phyloP scores from a whole-genome alignment of 306 rosid genomes.

The Lathyrus aphaca region DNA sequence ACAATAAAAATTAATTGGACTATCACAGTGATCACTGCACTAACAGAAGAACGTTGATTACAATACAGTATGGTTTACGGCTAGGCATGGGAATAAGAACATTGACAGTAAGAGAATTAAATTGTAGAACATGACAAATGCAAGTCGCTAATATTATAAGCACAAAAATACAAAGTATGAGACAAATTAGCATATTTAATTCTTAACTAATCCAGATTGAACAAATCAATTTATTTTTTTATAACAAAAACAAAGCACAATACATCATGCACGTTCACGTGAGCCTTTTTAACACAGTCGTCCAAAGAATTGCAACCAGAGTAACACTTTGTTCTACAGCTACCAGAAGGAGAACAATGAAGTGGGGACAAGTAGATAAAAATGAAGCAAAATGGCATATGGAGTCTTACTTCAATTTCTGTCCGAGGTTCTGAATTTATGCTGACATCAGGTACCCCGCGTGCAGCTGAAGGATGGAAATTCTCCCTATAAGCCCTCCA shows the following conservation, averaged over 20 bases:
- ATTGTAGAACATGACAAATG: background rate
- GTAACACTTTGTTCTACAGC: constrained; percentile 25
- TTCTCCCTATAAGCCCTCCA: constrained; percentile 93
- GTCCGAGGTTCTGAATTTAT: constrained; percentile 59
- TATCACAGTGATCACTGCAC: background rate
- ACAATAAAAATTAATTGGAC: background rate
- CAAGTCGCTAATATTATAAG: constrained; percentile 5
- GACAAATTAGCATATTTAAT: constrained; percentile 18
- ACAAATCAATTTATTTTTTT: background rate
- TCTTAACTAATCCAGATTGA: background rate
- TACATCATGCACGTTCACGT: constrained; percentile 22
- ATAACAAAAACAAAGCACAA: background rate
- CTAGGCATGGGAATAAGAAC: too few relatives aligned
- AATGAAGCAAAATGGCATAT: constrained; percentile 2
- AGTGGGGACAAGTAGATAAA: constrained; percentile 6
- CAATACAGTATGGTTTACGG: background rate
- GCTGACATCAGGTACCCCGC: constrained; percentile 95
- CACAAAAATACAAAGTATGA: constrained; percentile 3
- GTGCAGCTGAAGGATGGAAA: constrained; percentile 74
- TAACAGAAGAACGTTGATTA: background rate
- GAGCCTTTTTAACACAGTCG: constrained; percentile 13
- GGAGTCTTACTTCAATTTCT: constrained; percentile 62
- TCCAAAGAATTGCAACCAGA: constrained; percentile 18
- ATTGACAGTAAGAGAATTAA: background rate
- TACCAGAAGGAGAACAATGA: constrained; percentile 26